phyloP scores from a whole-genome alignment of 2,329 filamentous ascomycete species.

The Penicillium sp. region DNA sequence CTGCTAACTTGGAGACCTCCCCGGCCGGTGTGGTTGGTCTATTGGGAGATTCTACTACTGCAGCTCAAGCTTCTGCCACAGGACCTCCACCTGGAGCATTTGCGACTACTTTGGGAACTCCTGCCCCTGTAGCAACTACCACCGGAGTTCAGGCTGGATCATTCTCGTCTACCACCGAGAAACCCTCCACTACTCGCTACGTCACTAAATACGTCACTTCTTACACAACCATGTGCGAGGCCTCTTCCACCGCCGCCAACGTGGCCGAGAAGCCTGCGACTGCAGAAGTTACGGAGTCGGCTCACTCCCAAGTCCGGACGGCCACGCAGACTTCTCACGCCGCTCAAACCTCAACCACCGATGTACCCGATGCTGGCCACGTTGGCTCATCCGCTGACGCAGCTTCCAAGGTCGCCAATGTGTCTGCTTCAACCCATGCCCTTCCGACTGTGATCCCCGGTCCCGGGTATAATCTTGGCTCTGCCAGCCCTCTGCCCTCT shows the following conservation, averaged over 20 bases:
- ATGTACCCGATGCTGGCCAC: neutral
- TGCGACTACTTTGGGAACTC: neutral
- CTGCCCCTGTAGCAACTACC: neutral
- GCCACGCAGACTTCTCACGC: neutral
- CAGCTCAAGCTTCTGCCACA: neutral
- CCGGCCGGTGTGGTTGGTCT: neutral
- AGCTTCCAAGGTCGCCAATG: neutral
- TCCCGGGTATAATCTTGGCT: neutral
- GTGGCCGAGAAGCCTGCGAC: neutral
- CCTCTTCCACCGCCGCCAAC: neutral
- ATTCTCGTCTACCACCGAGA: neutral
- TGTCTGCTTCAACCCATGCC: neutral
- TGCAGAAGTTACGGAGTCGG: neutral
- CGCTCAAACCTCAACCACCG: neutral
- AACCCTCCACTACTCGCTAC: neutral
- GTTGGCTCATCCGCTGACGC: neutral
- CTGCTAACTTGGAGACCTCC: neutral
- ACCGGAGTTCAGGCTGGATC: neutral
- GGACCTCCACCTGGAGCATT: neutral
- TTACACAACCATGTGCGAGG: neutral
- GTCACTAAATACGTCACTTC: neutral
- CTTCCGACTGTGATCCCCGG: slow-evolving; percentile 5
- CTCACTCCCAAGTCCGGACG: neutral
- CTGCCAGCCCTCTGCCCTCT: neutral
- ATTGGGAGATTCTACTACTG: neutral